Base-by-base conservation (phyloP, 78 protist species). In the Dictyostelium brefeldianum region DNA sequence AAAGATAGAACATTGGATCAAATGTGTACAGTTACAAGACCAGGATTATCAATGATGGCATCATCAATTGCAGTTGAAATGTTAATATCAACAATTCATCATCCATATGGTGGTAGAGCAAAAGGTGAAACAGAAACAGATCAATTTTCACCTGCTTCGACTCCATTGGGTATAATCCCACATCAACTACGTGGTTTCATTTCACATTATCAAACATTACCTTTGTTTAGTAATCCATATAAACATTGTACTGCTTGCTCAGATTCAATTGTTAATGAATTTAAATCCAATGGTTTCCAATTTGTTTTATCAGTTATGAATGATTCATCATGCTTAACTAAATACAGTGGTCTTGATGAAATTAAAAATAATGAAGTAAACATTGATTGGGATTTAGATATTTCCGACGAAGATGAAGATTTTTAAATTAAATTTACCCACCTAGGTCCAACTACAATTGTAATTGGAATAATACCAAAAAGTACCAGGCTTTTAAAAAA, bases 11-110 rank as follows among this genome's bases (percentile, higher is more conserved):
- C 99, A 17, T 96, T 99, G 29, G 99, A 99, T 95, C 99, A 98
- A 97, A 99, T 98, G 78, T 99, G 99, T 92, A 99, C 99, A 3
- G 99, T 99, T 15, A 91, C 99, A 1, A 95, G 99, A 14, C 99
- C 99, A 0, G 99, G 99, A 6, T 65, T 96, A 14, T 82, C 99
- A 27, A 87, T 80, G 46, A 70, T 99, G 43, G 99, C 99, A 3
- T 46, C 96, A 0, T 79, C 99, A 4, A 59, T 95, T 11, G 98
- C 98, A 5, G 99, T 98, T 6, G 99, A 99, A 83, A 57, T 99
- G 17, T 22, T 95, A 27, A 96, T 97, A 36, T 22, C 98, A n/a
- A 14, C 98, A 27, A 25, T 96, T 12, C 99, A 98, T 47, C 99
- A 98, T 65, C 96, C 96, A 1, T n/a, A 20, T 1, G 69, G 75